phyloP scores from a whole-genome alignment of 192 early-diverging fungal species.

The Coemansia sp. region DNA sequence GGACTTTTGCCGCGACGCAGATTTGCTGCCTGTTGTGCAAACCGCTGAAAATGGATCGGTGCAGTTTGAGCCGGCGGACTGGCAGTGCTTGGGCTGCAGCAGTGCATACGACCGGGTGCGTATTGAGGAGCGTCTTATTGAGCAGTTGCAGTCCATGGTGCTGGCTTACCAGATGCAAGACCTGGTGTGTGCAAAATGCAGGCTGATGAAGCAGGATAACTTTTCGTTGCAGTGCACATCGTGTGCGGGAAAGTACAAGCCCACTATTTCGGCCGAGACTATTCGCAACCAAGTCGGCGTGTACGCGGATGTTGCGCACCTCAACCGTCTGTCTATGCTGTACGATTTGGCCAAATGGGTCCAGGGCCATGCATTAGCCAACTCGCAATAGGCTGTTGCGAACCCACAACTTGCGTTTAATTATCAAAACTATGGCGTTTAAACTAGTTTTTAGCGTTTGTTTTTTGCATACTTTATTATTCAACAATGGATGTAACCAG shows the following conservation, averaged over 20 bases:
- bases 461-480: neutral
- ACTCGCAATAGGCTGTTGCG: neutral
- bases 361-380: neutral
- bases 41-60: conserved; percentile 7
- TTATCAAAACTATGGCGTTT: neutral
- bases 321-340: conserved; percentile 39
- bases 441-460: neutral
- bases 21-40: conserved; percentile 59
- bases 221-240: conserved; percentile 66
- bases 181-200: conserved; percentile 77
- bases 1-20: conserved; percentile 85
- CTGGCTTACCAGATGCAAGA: conserved; percentile 89
- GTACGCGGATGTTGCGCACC: conserved; percentile 33
- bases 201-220: conserved; percentile 77
- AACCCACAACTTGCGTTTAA: neutral
- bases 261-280: conserved; percentile 7
- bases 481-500: neutral
- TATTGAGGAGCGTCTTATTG: conserved; percentile 84
- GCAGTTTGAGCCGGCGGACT: conserved; percentile 35
- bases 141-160: conserved; percentile 65
- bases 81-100: conserved; percentile 77
- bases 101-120: conserved; percentile 73
- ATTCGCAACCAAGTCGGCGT: conserved; percentile 29
- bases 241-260: conserved; percentile 67
- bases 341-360: conserved; percentile 38